Evolutionary conservation across 768 basidiomycete species (phyloP).

Genomic region (Rhizopogon sp.): DNA sequence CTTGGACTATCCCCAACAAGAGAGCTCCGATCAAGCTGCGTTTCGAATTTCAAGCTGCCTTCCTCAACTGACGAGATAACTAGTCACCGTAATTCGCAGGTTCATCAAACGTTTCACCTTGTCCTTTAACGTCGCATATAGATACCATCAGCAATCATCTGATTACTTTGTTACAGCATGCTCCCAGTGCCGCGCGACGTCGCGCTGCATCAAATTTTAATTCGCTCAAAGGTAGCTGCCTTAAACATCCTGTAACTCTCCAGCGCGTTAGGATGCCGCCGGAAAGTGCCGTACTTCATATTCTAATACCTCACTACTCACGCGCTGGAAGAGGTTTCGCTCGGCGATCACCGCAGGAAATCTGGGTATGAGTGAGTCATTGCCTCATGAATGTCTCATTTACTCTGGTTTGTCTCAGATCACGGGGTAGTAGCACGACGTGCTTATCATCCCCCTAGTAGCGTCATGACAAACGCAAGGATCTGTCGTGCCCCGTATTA

Average conservation of each 20-base stretch:
- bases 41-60: not conserved
- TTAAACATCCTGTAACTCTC: not conserved
- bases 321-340: not conserved
- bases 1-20: not conserved
- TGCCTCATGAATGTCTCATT: not conserved
- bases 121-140: not conserved
- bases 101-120: not conserved
- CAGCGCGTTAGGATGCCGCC: not conserved
- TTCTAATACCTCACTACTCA: not conserved
- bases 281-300: not conserved
- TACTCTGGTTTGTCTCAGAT: no score
- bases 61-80: not conserved
- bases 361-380: not conserved
- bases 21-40: not conserved
- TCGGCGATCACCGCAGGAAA: not conserved
- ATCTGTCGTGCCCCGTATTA: not conserved
- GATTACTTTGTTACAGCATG: not conserved
- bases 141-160: not conserved
- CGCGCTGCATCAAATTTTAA: not conserved
- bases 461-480: not conserved
- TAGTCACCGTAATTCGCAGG: not conserved
- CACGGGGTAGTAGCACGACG: not conserved
- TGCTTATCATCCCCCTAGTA: not conserved
- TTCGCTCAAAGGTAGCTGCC: not conserved
- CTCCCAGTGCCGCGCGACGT: not conserved